Evolutionary conservation across 2,329 filamentous ascomycete genomes (phyloP).

Genomic region (Zymoseptoria ardabiliae): DNA sequence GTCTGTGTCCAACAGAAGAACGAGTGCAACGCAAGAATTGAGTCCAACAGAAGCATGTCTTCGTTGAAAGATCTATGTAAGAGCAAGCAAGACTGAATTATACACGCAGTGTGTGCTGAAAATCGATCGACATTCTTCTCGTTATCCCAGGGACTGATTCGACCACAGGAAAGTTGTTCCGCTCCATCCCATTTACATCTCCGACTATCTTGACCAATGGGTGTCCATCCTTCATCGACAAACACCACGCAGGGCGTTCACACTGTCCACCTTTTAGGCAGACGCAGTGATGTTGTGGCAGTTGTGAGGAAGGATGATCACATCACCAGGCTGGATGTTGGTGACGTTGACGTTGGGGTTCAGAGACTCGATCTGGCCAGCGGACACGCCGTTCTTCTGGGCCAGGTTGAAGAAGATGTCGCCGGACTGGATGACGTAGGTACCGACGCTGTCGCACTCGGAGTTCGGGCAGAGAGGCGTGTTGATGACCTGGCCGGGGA

Average conservation of each 20-base stretch:
- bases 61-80: not conserved
- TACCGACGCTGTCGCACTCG: slow-evolving; percentile 13
- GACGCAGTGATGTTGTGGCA: slow-evolving; percentile 5
- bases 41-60: not conserved
- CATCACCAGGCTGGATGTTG: slow-evolving; percentile 11
- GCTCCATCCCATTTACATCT: not conserved
- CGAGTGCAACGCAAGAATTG: not conserved
- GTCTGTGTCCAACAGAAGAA: too few relatives aligned
- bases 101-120: not conserved
- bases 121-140: not conserved
- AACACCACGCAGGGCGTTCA: not conserved
- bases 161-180: not conserved
- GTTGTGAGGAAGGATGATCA: slow-evolving; percentile 9
- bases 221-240: not conserved
- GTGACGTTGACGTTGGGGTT: slow-evolving; percentile 17
- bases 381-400: slow-evolving; percentile 9
- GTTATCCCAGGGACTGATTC: not conserved
- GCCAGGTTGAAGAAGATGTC: slow-evolving; percentile 23
- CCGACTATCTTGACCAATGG: not conserved
- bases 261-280: not conserved
- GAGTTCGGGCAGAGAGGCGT: slow-evolving; percentile 20
- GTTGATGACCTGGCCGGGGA: slow-evolving; percentile 19
- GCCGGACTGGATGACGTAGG: slow-evolving; percentile 18
- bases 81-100: not conserved
- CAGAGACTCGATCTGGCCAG: slow-evolving; percentile 21